phyloP scores from a whole-genome alignment of 2,329 filamentous ascomycete genomes.

The Diaporthe caulivora region DNA sequence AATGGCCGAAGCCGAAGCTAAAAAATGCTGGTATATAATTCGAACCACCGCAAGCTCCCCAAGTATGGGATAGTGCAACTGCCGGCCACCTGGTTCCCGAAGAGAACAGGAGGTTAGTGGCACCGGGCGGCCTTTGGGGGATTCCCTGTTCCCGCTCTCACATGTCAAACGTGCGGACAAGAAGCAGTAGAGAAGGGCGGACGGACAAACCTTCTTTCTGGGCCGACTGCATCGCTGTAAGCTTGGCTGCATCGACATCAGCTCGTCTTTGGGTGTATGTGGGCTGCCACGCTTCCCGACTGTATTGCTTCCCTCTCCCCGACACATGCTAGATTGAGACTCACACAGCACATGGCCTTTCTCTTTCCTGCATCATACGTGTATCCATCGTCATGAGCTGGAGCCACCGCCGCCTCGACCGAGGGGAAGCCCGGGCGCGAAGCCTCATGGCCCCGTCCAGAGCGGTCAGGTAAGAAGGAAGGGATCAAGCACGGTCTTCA shows the following conservation, averaged over 20 bases:
- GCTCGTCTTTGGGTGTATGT: not conserved
- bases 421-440: not conserved
- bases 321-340: conserved; percentile 15
- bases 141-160: conserved; percentile 13
- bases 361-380: not conserved
- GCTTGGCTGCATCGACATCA: conserved; percentile 26
- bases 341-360: not conserved
- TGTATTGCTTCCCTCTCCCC: not conserved
- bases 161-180: not conserved
- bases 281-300: conserved; percentile 1
- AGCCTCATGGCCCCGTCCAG: not conserved
- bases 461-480: not conserved
- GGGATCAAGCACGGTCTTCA: conserved; percentile 10
- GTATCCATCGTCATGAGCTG: conserved; percentile 15
- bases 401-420: not conserved
- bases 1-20: conserved; percentile 19
- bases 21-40: not conserved
- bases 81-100: conserved; percentile 25
- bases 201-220: conserved; percentile 27
- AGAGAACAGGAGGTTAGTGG: not conserved
- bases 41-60: not conserved
- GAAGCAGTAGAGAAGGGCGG: not conserved
- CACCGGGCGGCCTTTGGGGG: conserved; percentile 7
- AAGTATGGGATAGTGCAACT: conserved; percentile 6
- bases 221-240: conserved; percentile 3